Base-by-base conservation (phyloP, 306 rosid species). In the Ammopiptanthus mongolicus region DNA sequence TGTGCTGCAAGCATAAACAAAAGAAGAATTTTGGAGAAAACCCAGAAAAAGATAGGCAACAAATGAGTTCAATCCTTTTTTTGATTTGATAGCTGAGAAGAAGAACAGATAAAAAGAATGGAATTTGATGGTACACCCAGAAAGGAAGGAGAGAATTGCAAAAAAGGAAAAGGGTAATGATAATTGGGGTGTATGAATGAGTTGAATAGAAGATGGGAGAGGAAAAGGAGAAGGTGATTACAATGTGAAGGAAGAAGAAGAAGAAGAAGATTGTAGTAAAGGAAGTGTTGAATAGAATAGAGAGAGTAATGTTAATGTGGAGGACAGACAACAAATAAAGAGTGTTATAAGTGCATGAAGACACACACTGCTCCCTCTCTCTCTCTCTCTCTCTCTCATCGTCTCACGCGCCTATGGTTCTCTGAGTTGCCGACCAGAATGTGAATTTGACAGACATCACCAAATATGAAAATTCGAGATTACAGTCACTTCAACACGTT, bases 371-470 rank as follows among this genome's bases (percentile, higher is more conserved):
- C 8, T 34, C 58, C 2, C 28, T 47, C 33, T 57, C 46, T 57
- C 29, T 46, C 18, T 6, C 58, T 53, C 18, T 57, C 29, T 2
- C 39, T 48, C 48, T 46, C 47, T 60, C 72, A 50, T 69, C 67
- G 61, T 74, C 83, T 64, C 71, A 74, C 79, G 82, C 80, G 80
- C 65, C 82, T 52, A 64, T 13, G 81, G 78, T 28, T 70, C 78
- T 63, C 39, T 65, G 13, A 68, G 59, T 76, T 86, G 90, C 95
- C 91, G 90, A 87, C 88, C 87, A 73, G 37, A 83, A 78, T 75
- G 83, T 63, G 75, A 66, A 85, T 42, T 76, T 36, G 61, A 76
- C 74, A 66, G 66, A 80, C 80, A 80, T 58, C 18, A 76, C 53
- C 74, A 17, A 51, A 28, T 41, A 60, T 60, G 65, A 51, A 62